Conservation (phyloP, 1,284 basidiomycete species). For the Inonotus hispidus region DNA sequence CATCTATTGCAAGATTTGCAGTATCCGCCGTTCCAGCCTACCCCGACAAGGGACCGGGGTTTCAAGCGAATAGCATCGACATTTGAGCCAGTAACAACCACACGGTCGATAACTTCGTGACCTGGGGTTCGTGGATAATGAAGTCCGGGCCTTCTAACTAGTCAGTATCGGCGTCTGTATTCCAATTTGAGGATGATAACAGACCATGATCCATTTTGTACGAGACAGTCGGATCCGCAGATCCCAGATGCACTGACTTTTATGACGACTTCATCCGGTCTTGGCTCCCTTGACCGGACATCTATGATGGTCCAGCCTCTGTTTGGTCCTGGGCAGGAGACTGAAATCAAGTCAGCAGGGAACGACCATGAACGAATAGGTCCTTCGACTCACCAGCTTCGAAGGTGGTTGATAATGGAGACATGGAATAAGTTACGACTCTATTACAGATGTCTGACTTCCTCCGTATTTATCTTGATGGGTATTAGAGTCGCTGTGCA, state of each 20-base stretch:
- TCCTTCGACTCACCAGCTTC: neutral
- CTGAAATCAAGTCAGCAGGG: neutral
- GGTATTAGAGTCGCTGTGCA: neutral
- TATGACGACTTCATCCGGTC: conserved; percentile 22
- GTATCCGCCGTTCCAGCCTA: conserved; percentile 24
- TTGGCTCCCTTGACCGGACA: conserved; percentile 17
- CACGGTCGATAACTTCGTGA: conserved; percentile 23
- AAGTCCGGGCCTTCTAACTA: neutral
- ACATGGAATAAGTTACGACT: neutral
- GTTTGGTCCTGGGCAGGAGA: conserved; percentile 14
- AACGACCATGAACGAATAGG: neutral
- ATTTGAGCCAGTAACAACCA: conserved; percentile 19
- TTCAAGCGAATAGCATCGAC: conserved; percentile 17
- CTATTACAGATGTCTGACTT: neutral
- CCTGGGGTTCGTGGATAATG: conserved; percentile 22
- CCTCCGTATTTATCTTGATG: neutral
- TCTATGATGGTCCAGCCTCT: conserved; percentile 15
- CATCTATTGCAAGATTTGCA: conserved; percentile 21
- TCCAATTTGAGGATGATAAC: conserved; percentile 2
- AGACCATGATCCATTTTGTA: conserved; percentile 22
- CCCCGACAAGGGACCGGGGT: conserved; percentile 20
- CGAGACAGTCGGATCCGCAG: conserved; percentile 26
- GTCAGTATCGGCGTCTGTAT: neutral
- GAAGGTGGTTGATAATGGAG: neutral
- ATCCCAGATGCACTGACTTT: conserved; percentile 25